Evolutionary conservation across 2,329 filamentous ascomycete genomes (phyloP).

Genomic region (Passalora sequoiae): DNA sequence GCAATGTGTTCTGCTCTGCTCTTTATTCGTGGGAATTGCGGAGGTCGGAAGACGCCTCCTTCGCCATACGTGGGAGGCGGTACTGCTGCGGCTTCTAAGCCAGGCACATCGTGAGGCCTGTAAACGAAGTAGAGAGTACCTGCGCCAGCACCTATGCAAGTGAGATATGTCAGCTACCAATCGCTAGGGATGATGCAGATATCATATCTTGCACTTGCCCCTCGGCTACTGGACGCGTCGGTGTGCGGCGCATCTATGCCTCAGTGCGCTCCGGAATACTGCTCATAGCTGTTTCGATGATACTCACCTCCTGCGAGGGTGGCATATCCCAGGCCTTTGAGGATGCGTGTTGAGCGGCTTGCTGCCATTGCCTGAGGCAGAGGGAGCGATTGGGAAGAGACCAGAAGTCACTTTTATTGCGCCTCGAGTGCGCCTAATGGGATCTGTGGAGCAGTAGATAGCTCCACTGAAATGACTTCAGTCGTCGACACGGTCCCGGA

Average conservation of each 20-base stretch:
- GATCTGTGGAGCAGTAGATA: background rate
- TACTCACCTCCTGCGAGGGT: conserved; percentile 51
- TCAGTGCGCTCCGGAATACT: too few species aligned
- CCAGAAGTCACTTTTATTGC: conserved; percentile 1
- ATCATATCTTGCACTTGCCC: too few species aligned
- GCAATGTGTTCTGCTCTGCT: conserved; percentile 60
- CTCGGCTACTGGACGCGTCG: too few species aligned
- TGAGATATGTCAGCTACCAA: too few species aligned
- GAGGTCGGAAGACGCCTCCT: conserved; percentile 62
- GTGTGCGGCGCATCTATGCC: too few species aligned
- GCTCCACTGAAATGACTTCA: conserved; percentile 1
- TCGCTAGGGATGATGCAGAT: too few species aligned
- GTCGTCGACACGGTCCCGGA: background rate
- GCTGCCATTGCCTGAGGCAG: conserved; percentile 23
- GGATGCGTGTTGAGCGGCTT: conserved; percentile 32
- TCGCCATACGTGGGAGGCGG: conserved; percentile 65
- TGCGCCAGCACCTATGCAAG: conserved; percentile 50
- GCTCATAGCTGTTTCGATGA: too few species aligned
- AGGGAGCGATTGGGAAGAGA: conserved; percentile 7
- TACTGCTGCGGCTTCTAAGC: conserved; percentile 61
- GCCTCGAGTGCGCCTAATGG: conserved; percentile 15
- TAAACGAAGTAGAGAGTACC: conserved; percentile 59
- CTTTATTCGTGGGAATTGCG: conserved; percentile 60
- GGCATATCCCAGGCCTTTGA: conserved; percentile 57
- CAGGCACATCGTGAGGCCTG: conserved; percentile 67